Conservation (phyloP, 495 filamentous ascomycete genomes). For the Aspergillus campestris region DNA sequence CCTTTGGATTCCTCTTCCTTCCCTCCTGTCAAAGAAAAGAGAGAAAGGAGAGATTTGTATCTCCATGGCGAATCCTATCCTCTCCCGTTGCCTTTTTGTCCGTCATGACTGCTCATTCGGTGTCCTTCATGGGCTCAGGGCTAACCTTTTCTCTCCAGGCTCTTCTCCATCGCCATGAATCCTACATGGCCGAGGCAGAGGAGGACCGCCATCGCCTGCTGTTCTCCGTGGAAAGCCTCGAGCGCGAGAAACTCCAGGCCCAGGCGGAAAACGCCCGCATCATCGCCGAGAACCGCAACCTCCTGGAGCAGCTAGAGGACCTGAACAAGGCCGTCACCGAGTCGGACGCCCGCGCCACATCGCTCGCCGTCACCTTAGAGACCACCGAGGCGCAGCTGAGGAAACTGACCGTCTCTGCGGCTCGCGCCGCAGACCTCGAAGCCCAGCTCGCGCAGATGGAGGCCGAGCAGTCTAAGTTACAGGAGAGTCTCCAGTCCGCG, state of each 20-base stretch:
- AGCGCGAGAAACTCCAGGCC: conserved; percentile 65
- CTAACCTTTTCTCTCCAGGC: conserved; percentile 78
- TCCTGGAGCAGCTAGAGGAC: conserved; percentile 74
- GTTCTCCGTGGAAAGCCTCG: conserved; percentile 62
- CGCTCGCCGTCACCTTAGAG: conserved; percentile 62
- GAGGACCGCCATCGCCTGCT: conserved; percentile 64
- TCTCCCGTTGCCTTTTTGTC: conserved; percentile 27
- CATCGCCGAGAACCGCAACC: conserved; percentile 67
- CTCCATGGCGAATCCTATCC: conserved; percentile 17
- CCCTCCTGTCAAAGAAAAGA: not conserved
- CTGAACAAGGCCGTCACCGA: conserved; percentile 66
- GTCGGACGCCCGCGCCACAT: conserved; percentile 64
- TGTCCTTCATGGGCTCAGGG: conserved; percentile 26
- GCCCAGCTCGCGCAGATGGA: conserved; percentile 69
- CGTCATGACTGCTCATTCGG: conserved; percentile 24
- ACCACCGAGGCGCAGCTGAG: conserved; percentile 69
- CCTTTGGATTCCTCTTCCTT: not conserved
- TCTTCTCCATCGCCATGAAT: conserved; percentile 82
- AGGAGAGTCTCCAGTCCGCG: conserved; percentile 53
- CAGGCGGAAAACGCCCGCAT: conserved; percentile 64
- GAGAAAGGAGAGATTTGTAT: not conserved
- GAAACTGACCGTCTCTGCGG: conserved; percentile 60
- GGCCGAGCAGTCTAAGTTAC: conserved; percentile 64
- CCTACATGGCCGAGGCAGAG: conserved; percentile 85
- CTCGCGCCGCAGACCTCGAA: conserved; percentile 68